Percentiles rank a stretch among this genome's conserved stretches.
phyloP scores from a whole-genome alignment of 768 basidiomycete genomes.

The Pisolithus marmoratus region DNA sequence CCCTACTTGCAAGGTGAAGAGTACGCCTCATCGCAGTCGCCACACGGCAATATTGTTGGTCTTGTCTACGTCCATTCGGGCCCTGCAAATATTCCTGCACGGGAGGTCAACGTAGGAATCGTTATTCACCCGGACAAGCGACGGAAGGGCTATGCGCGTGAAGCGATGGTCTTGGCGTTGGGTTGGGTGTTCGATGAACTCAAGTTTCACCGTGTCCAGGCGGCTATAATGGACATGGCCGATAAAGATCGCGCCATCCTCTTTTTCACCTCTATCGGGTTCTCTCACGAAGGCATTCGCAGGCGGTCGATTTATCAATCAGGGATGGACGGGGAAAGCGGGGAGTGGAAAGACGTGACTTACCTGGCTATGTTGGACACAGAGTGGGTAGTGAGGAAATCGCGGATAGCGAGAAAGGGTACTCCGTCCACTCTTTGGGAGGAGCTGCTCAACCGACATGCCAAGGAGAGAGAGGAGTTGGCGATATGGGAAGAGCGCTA shows the following conservation, averaged over 20 bases:
- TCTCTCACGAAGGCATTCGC: conserved; percentile 58
- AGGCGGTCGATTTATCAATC: conserved; percentile 48
- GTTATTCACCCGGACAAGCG: conserved; percentile 35
- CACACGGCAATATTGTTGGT: conserved; percentile 6
- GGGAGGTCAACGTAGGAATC: conserved; percentile 56
- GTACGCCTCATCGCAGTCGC: neutral
- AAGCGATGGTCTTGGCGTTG: conserved; percentile 41
- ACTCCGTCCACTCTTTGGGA: conserved; percentile 48
- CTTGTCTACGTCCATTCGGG: conserved; percentile 23
- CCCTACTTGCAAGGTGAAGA: neutral
- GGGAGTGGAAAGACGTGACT: conserved; percentile 54
- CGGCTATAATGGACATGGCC: conserved; percentile 40
- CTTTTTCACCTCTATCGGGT: conserved; percentile 47
- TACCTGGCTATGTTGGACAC: conserved; percentile 57
- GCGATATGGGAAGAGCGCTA: conserved; percentile 44
- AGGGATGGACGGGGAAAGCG: conserved; percentile 28
- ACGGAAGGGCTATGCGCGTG: conserved; percentile 38
- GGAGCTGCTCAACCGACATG: conserved; percentile 53
- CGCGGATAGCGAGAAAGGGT: conserved; percentile 9
- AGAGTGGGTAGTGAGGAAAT: conserved; percentile 44
- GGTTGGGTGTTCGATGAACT: conserved; percentile 39
- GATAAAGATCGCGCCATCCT: conserved; percentile 38
- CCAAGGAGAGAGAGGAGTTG: conserved; percentile 51
- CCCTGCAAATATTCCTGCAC: conserved; percentile 14
- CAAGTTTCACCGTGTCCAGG: conserved; percentile 31